Percentiles rank a stretch among this genome's conserved stretches.
These are phyloP conservation scores for Sporodiniella umbellata DNA, from an alignment of 371 early-diverging fungal species.

Conservation along the genomic window DNA sequence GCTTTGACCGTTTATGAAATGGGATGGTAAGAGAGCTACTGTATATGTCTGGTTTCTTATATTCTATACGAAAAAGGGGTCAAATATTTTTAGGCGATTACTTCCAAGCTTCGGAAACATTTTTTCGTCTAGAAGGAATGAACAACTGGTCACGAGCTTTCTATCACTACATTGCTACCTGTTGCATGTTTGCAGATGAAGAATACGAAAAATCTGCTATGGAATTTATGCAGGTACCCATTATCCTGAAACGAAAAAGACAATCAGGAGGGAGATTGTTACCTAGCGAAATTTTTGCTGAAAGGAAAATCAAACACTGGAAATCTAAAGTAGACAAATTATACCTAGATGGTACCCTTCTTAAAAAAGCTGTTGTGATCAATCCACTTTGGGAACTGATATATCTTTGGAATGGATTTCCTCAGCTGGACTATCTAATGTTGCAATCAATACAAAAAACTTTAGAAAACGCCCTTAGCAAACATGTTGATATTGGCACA, in stretches of 20 bases:
- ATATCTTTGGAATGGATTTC: constrained; percentile 48
- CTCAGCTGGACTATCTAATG: constrained; percentile 26
- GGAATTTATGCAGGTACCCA: constrained; percentile 44
- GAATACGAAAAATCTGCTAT: constrained; percentile 47
- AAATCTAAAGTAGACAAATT: constrained; percentile 6
- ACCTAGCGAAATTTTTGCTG: constrained; percentile 46
- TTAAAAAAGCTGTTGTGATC: constrained; percentile 29
- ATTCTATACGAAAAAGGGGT: no score
- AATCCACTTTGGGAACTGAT: constrained; percentile 49
- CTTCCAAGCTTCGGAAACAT: constrained; percentile 48
- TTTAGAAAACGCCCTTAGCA: constrained; percentile 9
- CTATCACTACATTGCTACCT: constrained; percentile 50
- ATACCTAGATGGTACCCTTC: constrained; percentile 20
- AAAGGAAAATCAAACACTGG: constrained; percentile 43
- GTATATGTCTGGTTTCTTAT: no score
- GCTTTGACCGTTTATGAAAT: constrained; percentile 48
- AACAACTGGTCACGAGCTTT: constrained; percentile 53
- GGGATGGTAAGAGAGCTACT: constrained; percentile 55
- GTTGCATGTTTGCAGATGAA: constrained; percentile 51
- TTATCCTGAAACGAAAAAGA: constrained; percentile 30
- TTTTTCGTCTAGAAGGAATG: constrained; percentile 47
- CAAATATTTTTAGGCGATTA: constrained; percentile 49
- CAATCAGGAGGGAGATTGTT: constrained; percentile 32
- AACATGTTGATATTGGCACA: constrained; percentile 5
- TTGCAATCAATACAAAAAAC: constrained; percentile 25